Base-by-base conservation (phyloP, 2,329 filamentous ascomycete genomes). In the Trichoderma atrobrunneum region DNA sequence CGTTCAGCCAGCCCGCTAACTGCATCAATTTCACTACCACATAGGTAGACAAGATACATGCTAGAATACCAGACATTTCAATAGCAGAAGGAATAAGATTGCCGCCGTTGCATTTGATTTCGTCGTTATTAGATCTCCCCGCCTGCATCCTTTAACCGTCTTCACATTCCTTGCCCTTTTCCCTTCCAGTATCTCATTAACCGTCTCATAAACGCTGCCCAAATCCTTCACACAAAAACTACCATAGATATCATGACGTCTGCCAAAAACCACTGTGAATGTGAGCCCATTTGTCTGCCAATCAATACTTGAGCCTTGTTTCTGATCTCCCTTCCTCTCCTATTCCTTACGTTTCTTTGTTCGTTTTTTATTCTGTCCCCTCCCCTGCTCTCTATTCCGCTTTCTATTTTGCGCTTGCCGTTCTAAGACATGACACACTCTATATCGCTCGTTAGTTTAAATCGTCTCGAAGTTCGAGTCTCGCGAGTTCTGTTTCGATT, bases 401-500 rank as follows among this genome's bases (percentile, higher is more conserved):
- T 16, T 16, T 65, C 28, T 51, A 26, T n/a, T 34, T 8, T 28
- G 18, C 24, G 39, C n/a, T 26, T n/a, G n/a, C 30, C 36, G 10
- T 43, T 34, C 54, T 59, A 69, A 11, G 24, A 51, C 66, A 69
- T 69, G 28, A 54, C 39, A 28, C 57, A 69, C 62, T 69, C 57
- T 69, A 61, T 54, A 54, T 24, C 39, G 28, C 36, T 66, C 7
- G 65, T 63, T 59, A 72, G 32, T 72, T 56, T 34, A 72, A 54
- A 36, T 72, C 71, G 43, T 73, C 72, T 71, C 68, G 63, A 54
- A 93, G 77, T 71, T 88, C 88, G 76, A 93, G 80, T 76, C 84
- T 85, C 74, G 89, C 86, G 74, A 96, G 85, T 80, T 97, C 93
- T 71, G 91, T 88, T 77, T 97, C 92, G n/a, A 93, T 87, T 3